A percentile compares a stretch with the other conserved stretches of the same genome.
Conservation (phyloP, 208 protist species). For the Paratrypanosoma confusum region DNA sequence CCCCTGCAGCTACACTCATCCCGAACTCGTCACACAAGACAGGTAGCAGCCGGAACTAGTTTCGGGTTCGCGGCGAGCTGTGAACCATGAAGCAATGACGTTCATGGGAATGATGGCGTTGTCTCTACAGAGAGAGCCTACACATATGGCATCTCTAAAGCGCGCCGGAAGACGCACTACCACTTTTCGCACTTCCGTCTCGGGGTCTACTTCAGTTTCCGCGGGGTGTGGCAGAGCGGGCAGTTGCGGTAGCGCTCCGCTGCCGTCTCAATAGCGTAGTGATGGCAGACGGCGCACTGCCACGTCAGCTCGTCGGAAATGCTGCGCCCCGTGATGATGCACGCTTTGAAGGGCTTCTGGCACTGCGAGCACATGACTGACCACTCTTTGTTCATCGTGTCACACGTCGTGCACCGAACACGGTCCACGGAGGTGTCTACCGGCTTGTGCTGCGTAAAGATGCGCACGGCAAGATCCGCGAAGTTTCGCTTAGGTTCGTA, state of each 20-base stretch:
- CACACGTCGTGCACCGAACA: conserved; percentile 72
- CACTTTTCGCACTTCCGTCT: too few relatives aligned
- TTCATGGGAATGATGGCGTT: too few relatives aligned
- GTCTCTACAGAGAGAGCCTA: too few relatives aligned
- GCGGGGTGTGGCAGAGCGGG: conserved; percentile 86
- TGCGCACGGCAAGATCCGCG: conserved; percentile 82
- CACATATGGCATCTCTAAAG: too few relatives aligned
- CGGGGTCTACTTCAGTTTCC: too few relatives aligned
- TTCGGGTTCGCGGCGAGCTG: too few relatives aligned
- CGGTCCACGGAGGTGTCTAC: conserved; percentile 66
- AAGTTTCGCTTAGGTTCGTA: conserved; percentile 58
- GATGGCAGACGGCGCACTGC: conserved; percentile 78
- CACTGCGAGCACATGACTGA: conserved; percentile 69
- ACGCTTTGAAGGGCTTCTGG: conserved; percentile 69
- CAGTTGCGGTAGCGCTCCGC: conserved; percentile 73
- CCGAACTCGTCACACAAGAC: too few relatives aligned
- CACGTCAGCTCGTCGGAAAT: conserved; percentile 60
- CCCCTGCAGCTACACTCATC: too few relatives aligned
- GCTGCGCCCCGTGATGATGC: conserved; percentile 75
- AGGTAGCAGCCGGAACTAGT: too few relatives aligned
- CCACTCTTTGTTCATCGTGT: conserved; percentile 87
- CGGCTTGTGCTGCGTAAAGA: conserved; percentile 87
- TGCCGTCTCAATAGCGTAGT: conserved; percentile 64
- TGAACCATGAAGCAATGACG: too few relatives aligned
- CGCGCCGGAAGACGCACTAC: too few relatives aligned